These are phyloP conservation scores for Sparassis latifolia DNA, from an alignment of 1,284 basidiomycete species.

Conservation along the genomic window DNA sequence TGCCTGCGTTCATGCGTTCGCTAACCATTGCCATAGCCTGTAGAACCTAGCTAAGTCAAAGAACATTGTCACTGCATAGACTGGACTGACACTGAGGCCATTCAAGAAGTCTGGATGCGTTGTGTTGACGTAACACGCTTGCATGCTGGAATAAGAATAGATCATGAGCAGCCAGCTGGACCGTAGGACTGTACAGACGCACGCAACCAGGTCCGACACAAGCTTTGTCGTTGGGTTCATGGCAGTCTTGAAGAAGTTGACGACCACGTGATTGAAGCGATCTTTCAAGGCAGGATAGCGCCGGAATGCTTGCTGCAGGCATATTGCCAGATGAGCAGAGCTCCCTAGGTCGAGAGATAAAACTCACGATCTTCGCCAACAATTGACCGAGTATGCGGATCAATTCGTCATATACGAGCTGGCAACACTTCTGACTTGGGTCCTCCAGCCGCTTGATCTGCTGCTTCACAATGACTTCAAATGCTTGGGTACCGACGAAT, in stretches of 20 bases:
- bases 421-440: constrained; percentile 87
- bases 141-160: constrained; percentile 57
- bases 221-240: constrained; percentile 96
- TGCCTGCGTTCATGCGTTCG: constrained; percentile 78
- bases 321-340: neutral
- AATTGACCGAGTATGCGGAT: constrained; percentile 93
- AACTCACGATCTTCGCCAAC: constrained; percentile 79
- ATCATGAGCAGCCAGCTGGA: neutral
- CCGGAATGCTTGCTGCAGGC: constrained; percentile 83
- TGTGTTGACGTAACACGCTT: constrained; percentile 98
- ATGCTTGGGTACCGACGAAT: constrained; percentile 94
- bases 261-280: constrained; percentile 90
- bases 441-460: constrained; percentile 97
- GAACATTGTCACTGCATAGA: neutral
- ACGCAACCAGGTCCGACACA: constrained; percentile 88
- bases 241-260: constrained; percentile 91
- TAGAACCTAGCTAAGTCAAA: neutral
- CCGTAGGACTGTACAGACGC: constrained; percentile 21
- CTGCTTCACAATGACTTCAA: constrained; percentile 97
- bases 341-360: neutral
- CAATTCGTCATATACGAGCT: constrained; percentile 94
- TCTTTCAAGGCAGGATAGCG: constrained; percentile 93
- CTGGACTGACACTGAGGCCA: constrained; percentile 72
- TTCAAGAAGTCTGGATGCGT: constrained; percentile 97
- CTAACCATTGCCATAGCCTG: constrained; percentile 87